A percentile compares a stretch with the other conserved stretches of the same genome.
These are phyloP conservation scores for Inga oerstediana DNA, from an alignment of 306 rosid species.

Conservation along the genomic window DNA sequence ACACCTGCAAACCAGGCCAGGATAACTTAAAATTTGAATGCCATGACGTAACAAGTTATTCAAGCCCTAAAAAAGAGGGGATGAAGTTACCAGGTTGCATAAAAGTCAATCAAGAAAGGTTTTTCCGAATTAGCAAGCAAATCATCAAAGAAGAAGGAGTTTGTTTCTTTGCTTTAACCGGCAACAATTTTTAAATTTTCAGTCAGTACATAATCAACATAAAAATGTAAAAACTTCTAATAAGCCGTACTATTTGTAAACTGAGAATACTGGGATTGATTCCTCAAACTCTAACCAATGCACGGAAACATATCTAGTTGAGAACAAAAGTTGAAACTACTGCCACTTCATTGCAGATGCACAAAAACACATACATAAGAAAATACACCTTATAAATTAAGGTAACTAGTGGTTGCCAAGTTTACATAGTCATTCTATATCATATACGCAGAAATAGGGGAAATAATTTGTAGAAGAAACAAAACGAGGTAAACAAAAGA, in stretches of 20 bases:
- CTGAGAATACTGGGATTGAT: not conserved
- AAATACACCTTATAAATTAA: not conserved
- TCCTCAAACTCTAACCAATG: not conserved
- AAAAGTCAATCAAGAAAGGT: slow-evolving; percentile 93
- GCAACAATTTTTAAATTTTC: slow-evolving; percentile 5
- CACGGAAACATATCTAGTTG: not conserved
- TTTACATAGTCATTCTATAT: not conserved
- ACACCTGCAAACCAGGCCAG: slow-evolving; percentile 62
- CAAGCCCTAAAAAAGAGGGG: not conserved
- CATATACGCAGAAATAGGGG: not conserved
- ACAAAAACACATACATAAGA: not conserved
- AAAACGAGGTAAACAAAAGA: not conserved
- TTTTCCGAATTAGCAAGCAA: slow-evolving; percentile 73
- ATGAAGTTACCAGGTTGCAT: slow-evolving; percentile 84
- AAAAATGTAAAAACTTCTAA: not conserved
- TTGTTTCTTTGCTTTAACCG: slow-evolving; percentile 82
- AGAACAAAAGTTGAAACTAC: slow-evolving; percentile 9
- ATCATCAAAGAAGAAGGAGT: slow-evolving; percentile 78
- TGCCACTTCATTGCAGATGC: not conserved
- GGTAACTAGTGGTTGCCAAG: not conserved
- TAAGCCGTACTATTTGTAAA: not conserved
- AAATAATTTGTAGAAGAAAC: too few relatives aligned
- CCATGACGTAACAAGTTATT: not conserved
- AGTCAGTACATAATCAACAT: not conserved
- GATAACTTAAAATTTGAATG: slow-evolving; percentile 27